phyloP scores from a whole-genome alignment of 352 stramenopile species.

The Phytopythium aichiense region DNA sequence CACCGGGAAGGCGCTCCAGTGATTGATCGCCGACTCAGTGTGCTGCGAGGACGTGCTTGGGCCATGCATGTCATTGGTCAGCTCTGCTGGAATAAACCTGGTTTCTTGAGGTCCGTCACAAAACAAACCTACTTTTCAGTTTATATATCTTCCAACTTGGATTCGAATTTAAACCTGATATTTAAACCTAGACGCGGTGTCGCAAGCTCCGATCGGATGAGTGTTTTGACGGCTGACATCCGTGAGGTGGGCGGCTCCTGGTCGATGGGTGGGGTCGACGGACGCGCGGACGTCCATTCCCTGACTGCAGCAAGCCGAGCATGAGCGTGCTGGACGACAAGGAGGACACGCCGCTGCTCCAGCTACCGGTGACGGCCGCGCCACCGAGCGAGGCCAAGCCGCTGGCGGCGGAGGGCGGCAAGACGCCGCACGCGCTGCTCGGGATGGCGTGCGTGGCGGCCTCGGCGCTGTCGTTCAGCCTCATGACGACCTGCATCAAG shows the following conservation, averaged over 20 bases:
- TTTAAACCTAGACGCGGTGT: no score
- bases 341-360: constrained; percentile 11
- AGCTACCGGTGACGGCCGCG: constrained; percentile 3
- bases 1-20: no score
- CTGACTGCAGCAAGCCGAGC: not conserved
- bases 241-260: not conserved
- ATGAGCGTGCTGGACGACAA: constrained; percentile 10
- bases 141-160: no score
- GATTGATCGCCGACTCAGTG: no score
- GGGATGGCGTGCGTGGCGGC: constrained; percentile 51
- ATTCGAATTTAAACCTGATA: no score
- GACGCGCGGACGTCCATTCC: constrained; percentile 1
- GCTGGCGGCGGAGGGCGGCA: constrained; percentile 7
- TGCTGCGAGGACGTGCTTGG: no score
- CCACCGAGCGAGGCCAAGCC: not conserved
- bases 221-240: not conserved
- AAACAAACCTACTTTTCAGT: no score
- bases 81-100: no score
- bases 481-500: constrained; percentile 79
- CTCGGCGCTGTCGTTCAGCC: constrained; percentile 69
- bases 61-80: no score
- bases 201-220: no score
- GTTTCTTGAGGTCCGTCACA: no score
- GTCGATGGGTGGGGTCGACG: not conserved
- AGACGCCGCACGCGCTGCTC: constrained; percentile 36